Evolutionary conservation across 495 filamentous ascomycete species (phyloP), one percentile per base, ranked within the genome.

Genomic region (Lichina pygmaea): DNA sequence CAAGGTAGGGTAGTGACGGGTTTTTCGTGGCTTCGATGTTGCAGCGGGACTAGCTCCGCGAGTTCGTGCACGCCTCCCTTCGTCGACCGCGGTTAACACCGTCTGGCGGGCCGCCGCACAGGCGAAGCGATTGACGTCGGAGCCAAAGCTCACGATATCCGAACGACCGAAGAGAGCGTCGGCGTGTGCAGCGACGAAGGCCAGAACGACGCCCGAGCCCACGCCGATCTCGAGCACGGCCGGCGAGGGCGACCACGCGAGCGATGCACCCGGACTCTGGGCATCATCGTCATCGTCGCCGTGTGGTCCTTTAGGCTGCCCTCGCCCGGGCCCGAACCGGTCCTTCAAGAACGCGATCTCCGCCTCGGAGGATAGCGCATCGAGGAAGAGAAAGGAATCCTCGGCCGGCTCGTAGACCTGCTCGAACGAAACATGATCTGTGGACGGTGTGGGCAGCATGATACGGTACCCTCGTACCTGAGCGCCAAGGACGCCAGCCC

Each of bases 401-500:
- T 94, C 89, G 9, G 86, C 76, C 39, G 89, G 89, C 55, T 92
- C 81, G 61, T 97, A 97, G 52, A 94, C 72, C 31, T 72, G 73
- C 55, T 78, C 65, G 58, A 82, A 84, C 46, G 79, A 70, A 46
- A 94, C 78, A 62, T 97, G 89, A 16, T 77, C 75, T 13, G 89
- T 97, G 44, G 78, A 78, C 1, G 89, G 89, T 9, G 86, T 97
- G 8, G 85, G 85, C 12, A 95, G 73, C 83, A 93, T 91, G 24
- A 24, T 24, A 24, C 24, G 24, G 24, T 44, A 24, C 17, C 2
- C 2, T 44, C n/a, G 17, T n/a, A 12, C 12, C n/a, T 12, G 13
- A 24, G 24, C 15, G 12, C 38, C 38, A 40, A 24, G 24, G 24
- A 24, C 24, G 24, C 24, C 24, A 24, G 24, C 24, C 24, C 24